Evolutionary conservation across 2,329 filamentous ascomycete genomes (phyloP), one percentile per base, ranked within the genome.

Genomic region (Endoconidiophora polonica): DNA sequence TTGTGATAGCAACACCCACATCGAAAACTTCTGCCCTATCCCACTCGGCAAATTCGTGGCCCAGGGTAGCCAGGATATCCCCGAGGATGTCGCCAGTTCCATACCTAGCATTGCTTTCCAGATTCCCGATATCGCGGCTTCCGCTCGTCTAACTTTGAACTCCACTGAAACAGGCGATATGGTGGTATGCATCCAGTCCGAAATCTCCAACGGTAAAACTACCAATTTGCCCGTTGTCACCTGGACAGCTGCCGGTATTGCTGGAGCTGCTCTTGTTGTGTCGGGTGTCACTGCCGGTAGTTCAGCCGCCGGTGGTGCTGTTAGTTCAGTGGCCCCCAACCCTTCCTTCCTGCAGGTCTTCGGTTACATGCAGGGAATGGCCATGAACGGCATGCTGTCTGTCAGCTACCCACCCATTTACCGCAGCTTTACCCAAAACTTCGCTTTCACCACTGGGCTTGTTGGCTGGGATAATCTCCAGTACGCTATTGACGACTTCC

Each of bases 311-410:
- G 73, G 74, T 44, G 68, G 68, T 20, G 67, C 73, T 9, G 68
- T 66, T 38, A 73, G 73, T 44, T 68, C 68, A 18, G 67, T 73
- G 9, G 67, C 66, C 37, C 72, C 68, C 48, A 91, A 86, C 58
- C 91, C 91, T 23, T 85, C 81, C 48, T 95, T 96, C 62, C 73
- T 73, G 42, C 86, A 95, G 60, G 79, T 93, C 44, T 74, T 94
- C 57, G 79, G 81, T 54, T 93, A 85, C 77, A 94, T 96, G 64
- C 88, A 96, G 65, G 81, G 83, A 46, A 83, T 96, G 72, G 87
- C 91, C 24, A 83, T 91, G 70, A 95, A 91, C 64, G 88, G 91
- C 56, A 96, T 96, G 91, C 73, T 94, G 62, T 93, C 85, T 53
- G 88, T 93, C 58, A 77, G 81, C 58, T 87, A 94, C 57, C 91